Evolutionary conservation across 352 stramenopile genomes (phyloP).

Genomic region (Poterioochromonas sp.): DNA sequence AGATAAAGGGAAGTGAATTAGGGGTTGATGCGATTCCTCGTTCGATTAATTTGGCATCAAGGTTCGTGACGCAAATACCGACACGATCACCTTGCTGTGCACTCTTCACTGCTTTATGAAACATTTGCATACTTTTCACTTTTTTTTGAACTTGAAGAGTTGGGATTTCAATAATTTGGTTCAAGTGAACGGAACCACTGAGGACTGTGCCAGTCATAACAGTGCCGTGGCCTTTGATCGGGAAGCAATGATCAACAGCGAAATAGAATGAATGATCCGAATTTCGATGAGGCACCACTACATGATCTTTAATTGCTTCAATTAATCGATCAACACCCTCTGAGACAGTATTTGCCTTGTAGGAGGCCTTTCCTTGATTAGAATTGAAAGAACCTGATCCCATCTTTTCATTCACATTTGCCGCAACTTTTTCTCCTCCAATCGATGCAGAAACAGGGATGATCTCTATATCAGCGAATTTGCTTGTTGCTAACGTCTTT

Average conservation of each 20-base stretch:
- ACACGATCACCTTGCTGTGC: slow-evolving; percentile 76
- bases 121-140: slow-evolving; percentile 97
- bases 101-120: slow-evolving; percentile 68
- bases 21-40: slow-evolving; percentile 51
- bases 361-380: not conserved
- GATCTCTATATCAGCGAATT: slow-evolving; percentile 67
- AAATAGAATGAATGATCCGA: slow-evolving; percentile 69
- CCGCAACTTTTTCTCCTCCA: slow-evolving; percentile 46
- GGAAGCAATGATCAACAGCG: slow-evolving; percentile 95
- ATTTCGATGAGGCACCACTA: slow-evolving; percentile 52
- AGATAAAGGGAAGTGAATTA: slow-evolving; percentile 54
- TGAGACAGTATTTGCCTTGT: slow-evolving; percentile 27
- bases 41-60: slow-evolving; percentile 73
- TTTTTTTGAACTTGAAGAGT: slow-evolving; percentile 69
- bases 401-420: slow-evolving; percentile 40
- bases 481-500: slow-evolving; percentile 54
- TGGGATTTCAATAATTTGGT: slow-evolving; percentile 85
- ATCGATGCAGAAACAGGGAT: slow-evolving; percentile 63
- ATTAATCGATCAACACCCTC: slow-evolving; percentile 66
- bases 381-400: not conserved
- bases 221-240: slow-evolving; percentile 89
- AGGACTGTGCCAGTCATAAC: slow-evolving; percentile 86
- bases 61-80: slow-evolving; percentile 78
- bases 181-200: slow-evolving; percentile 65
- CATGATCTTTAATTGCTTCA: slow-evolving; percentile 49